Evolutionary conservation across 495 filamentous ascomycete species (phyloP), one percentile per base, ranked within the genome.

Genomic region (Evansstolkia leycettana): DNA sequence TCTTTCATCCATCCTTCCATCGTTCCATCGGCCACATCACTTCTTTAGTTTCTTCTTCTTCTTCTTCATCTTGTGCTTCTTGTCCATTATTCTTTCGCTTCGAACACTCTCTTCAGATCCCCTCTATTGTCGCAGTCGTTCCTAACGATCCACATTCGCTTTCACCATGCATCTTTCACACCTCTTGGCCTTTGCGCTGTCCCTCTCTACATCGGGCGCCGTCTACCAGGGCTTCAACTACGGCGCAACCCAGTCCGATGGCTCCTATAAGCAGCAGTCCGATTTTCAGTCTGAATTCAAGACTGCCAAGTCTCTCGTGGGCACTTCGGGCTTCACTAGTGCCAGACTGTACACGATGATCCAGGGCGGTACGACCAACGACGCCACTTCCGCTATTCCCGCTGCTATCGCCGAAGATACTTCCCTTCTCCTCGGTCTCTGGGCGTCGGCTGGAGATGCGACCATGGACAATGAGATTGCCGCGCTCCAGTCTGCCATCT

Each of bases 171-270:
- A 54, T 34, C 43, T 62, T 26, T 49, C 57, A 23, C 54, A 55
- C 28, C 42, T 65, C 33, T 45, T 69, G 36, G 59, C 58, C 20
- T 52, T 71, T 15, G 64, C 68, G 29, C 50, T 69, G 40, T 54
- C 60, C 26, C 40, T 69, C 29, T 51, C 58, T n/a, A 39, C 59
- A 33, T 43, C 65, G 18, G 50, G 65, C 38, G 68, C 70, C 35
- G 69, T 60, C 41, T 65, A 55, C 46, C 67, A 80, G 45, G 87
- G 87, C 42, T 92, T 93, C 73, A 92, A 90, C 70, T 84, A 87
- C 48, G 85, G 82, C 48, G 55, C 72, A 17, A 72, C 68, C 47
- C 58, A 69, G 57, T 69, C 57, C 20, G 75, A 80, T 47, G 74
- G 78, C 39, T 67, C 67, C 34, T 48, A 65, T 54, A 84, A 80